Evolutionary conservation across 2,329 filamentous ascomycete species (phyloP).

Genomic region (Trichoderma citrinoviride): DNA sequence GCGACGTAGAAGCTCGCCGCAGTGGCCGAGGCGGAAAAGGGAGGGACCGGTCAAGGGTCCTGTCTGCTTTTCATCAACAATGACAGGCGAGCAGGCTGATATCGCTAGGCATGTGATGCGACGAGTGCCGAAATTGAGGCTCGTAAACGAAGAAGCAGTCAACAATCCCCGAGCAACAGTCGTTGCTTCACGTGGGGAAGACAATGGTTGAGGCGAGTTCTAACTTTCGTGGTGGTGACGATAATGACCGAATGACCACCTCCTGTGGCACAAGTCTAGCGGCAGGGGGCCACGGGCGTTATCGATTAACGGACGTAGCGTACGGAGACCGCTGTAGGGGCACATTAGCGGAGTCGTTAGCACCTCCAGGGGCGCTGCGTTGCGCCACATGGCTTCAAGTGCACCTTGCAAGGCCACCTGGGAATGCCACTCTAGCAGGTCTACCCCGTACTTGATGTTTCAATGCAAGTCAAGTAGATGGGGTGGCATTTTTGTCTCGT

Average conservation of each 20-base stretch:
- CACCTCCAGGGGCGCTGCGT: not conserved
- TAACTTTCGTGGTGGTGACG: not conserved
- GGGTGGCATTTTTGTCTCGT: no score
- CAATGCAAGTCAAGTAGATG: no score
- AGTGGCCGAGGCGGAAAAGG: conserved; percentile 13
- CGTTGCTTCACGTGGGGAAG: conserved; percentile 16
- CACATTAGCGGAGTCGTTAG: not conserved
- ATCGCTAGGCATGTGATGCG: conserved; percentile 9
- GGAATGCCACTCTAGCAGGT: no score
- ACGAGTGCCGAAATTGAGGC: not conserved
- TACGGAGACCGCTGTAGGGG: not conserved
- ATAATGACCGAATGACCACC: conserved; percentile 20
- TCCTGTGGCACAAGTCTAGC: not conserved
- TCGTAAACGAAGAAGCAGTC: not conserved
- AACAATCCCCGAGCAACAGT: not conserved
- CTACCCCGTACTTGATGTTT: no score
- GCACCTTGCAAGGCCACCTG: no score
- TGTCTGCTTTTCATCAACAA: not conserved
- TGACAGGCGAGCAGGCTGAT: not conserved
- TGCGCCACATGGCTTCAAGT: not conserved
- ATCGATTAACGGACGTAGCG: conserved; percentile 10
- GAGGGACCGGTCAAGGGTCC: conserved; percentile 5
- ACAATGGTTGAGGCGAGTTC: conserved; percentile 15
- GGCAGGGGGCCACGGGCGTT: conserved; percentile 8
- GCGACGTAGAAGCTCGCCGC: conserved; percentile 3